Conservation (phyloP, 2,329 filamentous ascomycete species). For the Lachnellula arida region DNA sequence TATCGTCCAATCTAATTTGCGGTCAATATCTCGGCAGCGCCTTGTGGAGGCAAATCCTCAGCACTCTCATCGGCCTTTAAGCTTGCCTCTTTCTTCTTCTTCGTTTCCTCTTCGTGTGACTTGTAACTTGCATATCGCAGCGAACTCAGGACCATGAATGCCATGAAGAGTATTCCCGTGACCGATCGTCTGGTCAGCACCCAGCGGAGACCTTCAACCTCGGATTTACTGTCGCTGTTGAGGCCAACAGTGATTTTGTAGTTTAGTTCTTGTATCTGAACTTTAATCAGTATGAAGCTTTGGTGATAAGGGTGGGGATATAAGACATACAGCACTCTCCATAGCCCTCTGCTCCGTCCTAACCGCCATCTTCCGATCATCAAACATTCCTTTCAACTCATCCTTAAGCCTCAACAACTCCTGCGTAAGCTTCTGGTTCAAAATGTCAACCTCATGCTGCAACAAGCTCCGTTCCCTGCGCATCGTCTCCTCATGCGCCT, state of each 20-base stretch:
- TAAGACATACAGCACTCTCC: constrained; percentile 65
- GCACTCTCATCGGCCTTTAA: constrained; percentile 39
- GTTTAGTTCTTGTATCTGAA: constrained; percentile 83
- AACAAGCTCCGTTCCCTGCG: constrained; percentile 78
- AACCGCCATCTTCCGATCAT: constrained; percentile 90
- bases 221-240: constrained; percentile 84
- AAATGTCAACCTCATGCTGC: constrained; percentile 92
- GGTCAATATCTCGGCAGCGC: constrained; percentile 53
- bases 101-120: constrained; percentile 29
- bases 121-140: constrained; percentile 56
- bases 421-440: constrained; percentile 79
- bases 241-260: constrained; percentile 92
- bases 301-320: neutral
- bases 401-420: constrained; percentile 80
- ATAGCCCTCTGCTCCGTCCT: constrained; percentile 80
- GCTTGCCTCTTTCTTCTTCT: constrained; percentile 26
- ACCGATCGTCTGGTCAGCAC: constrained; percentile 64
- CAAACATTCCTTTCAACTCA: constrained; percentile 91
- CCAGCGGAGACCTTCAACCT: constrained; percentile 90
- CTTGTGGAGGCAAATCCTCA: constrained; percentile 42
- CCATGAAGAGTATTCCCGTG: constrained; percentile 63
- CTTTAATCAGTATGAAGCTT: neutral
- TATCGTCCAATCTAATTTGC: constrained; percentile 42
- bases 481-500: constrained; percentile 73
- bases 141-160: constrained; percentile 53